Evolutionary conservation across 148 eudicot genomes (phyloP), one percentile per base, ranked within the genome.

Genomic region (Rhododendron ovatum): DNA sequence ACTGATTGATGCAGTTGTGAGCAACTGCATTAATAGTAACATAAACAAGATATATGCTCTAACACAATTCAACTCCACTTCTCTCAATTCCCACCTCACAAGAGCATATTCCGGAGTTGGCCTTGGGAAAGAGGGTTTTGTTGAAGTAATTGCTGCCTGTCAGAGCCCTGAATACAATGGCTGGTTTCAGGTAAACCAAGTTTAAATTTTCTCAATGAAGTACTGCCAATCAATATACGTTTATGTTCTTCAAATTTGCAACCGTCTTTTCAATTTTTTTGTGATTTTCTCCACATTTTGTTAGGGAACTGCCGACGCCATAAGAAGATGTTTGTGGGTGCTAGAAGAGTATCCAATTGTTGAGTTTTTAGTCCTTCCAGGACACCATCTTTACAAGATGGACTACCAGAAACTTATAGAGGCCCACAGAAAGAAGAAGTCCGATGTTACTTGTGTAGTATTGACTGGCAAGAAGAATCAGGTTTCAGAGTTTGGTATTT

Each of bases 221-320:
- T 83, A 11, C 51, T 43, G 6, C 8, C 77, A 5, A 35, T 7
- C 2, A 48, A 50, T 51, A 37, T 13, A 35, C 22, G 41, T 14
- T 33, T 67, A 67, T 28, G 6, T 53, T 53, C 22, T 26, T 7
- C 48, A 13, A 69, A 69, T 28, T 67, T 11, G 11, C 13, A 0
- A 65, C 30, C 26, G 15, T 28, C 35, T 26, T 69, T 13, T 11
- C 7, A 69, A 28, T 1, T 69, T 28, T 69, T 63, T 63, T 65
- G 5, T 9, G 39, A 39, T 39, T 88, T 37, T 53, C 84, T 55
- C 71, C 26, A 14, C 14, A 30, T 39, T 17, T 85, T 28, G 65
- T 47, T 83, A 95, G 98, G 98, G 98, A 89, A 92, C 94, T 85
- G 98, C 97, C 24, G 98, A 95, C 91, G 95, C 98, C 69, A 86